These are phyloP conservation scores for Chlamydomonas sphaeroides DNA, from an alignment of 139 green algal species.

Conservation along the genomic window DNA sequence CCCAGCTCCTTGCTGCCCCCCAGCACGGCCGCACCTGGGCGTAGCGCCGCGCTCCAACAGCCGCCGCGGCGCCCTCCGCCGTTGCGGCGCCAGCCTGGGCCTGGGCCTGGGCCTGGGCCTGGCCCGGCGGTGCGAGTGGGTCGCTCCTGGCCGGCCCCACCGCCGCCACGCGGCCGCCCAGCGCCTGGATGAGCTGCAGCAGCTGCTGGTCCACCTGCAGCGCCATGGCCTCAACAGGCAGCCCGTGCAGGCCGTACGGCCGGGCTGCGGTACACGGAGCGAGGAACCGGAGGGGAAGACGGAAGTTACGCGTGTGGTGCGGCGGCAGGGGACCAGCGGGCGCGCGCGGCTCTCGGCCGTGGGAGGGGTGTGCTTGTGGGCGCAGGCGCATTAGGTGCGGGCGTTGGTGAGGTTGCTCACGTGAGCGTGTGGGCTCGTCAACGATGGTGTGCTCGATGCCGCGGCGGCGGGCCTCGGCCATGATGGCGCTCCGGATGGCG, in stretches of 20 bases:
- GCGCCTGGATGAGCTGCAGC: conserved; percentile 53
- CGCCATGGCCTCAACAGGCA: conserved; percentile 1
- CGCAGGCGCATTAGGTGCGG: too few relatives aligned
- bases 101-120: background rate
- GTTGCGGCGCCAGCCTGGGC: background rate
- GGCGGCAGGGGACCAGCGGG: too few relatives aligned
- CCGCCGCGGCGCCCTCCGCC: background rate
- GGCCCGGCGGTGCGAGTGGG: too few relatives aligned
- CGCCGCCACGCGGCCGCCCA: conserved; percentile 33
- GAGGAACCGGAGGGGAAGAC: too few relatives aligned
- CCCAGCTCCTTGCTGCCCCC: too few relatives aligned
- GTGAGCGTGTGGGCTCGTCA: background rate
- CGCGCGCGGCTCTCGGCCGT: too few relatives aligned
- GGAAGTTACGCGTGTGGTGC: too few relatives aligned
- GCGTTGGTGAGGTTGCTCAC: background rate
- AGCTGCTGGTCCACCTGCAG: conserved; percentile 47
- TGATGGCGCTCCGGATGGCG: conserved; percentile 4
- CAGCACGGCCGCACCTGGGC: background rate
- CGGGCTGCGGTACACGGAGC: too few relatives aligned
- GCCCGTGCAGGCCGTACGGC: too few relatives aligned
- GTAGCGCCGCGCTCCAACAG: background rate
- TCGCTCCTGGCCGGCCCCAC: conserved; percentile 8
- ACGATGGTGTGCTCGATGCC: conserved; percentile 16
- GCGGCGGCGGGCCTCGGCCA: conserved; percentile 18
- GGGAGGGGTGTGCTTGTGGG: too few relatives aligned